Evolutionary conservation across 108 stramenopile species (phyloP), one percentile per base, ranked within the genome.

Genomic region (Skeletonema grethae): DNA sequence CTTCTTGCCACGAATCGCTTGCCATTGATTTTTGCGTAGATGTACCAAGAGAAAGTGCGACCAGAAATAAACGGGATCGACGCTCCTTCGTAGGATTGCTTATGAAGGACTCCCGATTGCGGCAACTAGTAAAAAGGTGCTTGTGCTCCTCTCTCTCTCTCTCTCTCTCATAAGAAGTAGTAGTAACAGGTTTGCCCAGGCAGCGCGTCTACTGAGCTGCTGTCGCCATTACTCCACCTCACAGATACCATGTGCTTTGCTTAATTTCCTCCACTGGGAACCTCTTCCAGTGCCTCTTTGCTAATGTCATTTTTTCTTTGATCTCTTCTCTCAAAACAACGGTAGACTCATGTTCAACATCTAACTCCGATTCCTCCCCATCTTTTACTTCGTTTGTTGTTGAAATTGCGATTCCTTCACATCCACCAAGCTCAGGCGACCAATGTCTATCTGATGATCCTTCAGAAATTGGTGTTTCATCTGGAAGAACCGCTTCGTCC

Each of bases 401-500:
- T 39, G 31, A 2, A 24, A 70, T 20, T 25, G 50, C 43, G 65
- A 88, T 88, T 9, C 87, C 87, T 60, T 88, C 87, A 61, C 87
- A 88, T 50, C 87, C 87, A 45, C 87, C 87, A 7, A 57, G 48
- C 22, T 84, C 85, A 10, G 70, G 65, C 12, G 83, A 83, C 87
- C 87, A 88, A 61, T 82, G 46, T 35, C 83, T 76, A 11, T 75
- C 53, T 22, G 53, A 61, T 15, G 62, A 24, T 38, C 53, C 74
- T 29, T 78, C 70, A 22, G 22, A 34, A 39, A 81, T 57, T 11
- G 15, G 61, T 50, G 53, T 58, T 22, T 81, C 57, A 41, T 86
- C 87, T 18, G 79, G 67, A 41, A 69, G 4, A 22, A 84, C 72
- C 28, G 80, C 62, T 62, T 88, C 87, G 3, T 68, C 77, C 46